Base-by-base conservation (phyloP, 805 yeast genomes). In the Starmera amethionina region DNA sequence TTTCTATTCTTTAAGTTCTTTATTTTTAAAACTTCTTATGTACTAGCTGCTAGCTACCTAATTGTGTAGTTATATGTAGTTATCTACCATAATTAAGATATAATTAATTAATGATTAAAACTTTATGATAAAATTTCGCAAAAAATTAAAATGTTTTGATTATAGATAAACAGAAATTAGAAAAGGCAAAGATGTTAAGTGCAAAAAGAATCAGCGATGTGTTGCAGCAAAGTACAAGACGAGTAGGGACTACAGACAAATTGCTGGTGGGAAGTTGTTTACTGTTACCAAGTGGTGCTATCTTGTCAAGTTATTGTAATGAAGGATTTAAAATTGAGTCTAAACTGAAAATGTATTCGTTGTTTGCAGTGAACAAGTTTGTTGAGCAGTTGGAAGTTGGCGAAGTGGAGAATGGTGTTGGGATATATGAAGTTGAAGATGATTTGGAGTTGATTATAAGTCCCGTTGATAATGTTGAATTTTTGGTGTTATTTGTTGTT, bases 271-370 rank as follows among this genome's bases (percentile, higher is more conserved):
- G 50, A 1, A 38, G 44, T 15, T 46, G 48, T 19, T 38, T 50
- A 29, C 39, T 46, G 25, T 41, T 45, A 28, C 41, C 46, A 8
- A 38, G 37, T n/a, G 52, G 52, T 2, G 18, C 47, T 5, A 42
- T 48, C 22, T 38, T 51, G 10, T 44, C 50, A 11, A 45, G 45
- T 7, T 42, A 34, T 9, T 12, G 16, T n/a, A 18, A 33, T n/a
- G 6, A 30, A 27, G 19, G 22, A 8, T 8, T 14, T 22, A 14
- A 12, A 10, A 25, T 11, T n/a, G 30, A 31, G n/a, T 30, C 39
- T 14, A 37, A 46, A 32, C 34, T 51, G 10, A 51, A 47, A 43
- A 46, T 51, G 46, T 46, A 40, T 37, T 45, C 55, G 1, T 41
- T 51, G 8, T 40, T 38, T 30, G 44, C 47, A 10, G 37, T 40